A percentile compares a stretch with the other conserved stretches of the same genome.
Evolutionary conservation across 73 alveolate species (phyloP).

Genomic region (Stentor coeruleus): DNA sequence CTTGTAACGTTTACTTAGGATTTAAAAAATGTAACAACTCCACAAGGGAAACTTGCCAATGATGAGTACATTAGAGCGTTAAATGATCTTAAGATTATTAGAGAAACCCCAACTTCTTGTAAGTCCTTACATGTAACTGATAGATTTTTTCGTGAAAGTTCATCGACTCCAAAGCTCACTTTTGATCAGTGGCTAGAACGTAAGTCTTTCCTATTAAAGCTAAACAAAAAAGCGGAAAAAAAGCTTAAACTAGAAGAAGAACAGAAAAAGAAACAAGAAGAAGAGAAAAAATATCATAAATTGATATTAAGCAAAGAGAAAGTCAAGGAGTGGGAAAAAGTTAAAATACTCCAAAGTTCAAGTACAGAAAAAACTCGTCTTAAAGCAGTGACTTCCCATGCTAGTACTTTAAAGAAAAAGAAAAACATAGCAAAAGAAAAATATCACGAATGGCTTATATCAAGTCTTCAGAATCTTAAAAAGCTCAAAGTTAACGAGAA

Average conservation of each 20-base stretch:
- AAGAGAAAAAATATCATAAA: background rate
- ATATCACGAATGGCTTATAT: background rate
- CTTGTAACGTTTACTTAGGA: background rate
- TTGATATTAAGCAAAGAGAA: background rate
- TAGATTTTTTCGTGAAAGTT: background rate
- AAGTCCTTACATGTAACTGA: background rate
- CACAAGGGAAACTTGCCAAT: background rate
- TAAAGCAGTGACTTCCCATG: background rate
- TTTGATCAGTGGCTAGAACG: background rate
- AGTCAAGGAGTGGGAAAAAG: background rate
- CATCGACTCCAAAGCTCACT: background rate
- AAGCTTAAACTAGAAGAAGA: background rate
- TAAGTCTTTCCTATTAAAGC: background rate
- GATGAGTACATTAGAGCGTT: background rate
- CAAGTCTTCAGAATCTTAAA: background rate
- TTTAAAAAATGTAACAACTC: background rate
- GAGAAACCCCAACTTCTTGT: background rate
- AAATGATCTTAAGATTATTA: background rate
- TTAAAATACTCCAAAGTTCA: background rate
- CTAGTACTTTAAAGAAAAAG: background rate
- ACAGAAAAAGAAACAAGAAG: background rate
- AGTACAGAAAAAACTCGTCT: background rate
- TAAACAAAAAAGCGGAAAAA: background rate
- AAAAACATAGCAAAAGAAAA: background rate
- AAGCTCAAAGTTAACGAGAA: background rate